Percentiles rank a stretch among this genome's conserved stretches.
phyloP scores from a whole-genome alignment of 2,329 filamentous ascomycete genomes.

The Leptographium radiaticola region DNA sequence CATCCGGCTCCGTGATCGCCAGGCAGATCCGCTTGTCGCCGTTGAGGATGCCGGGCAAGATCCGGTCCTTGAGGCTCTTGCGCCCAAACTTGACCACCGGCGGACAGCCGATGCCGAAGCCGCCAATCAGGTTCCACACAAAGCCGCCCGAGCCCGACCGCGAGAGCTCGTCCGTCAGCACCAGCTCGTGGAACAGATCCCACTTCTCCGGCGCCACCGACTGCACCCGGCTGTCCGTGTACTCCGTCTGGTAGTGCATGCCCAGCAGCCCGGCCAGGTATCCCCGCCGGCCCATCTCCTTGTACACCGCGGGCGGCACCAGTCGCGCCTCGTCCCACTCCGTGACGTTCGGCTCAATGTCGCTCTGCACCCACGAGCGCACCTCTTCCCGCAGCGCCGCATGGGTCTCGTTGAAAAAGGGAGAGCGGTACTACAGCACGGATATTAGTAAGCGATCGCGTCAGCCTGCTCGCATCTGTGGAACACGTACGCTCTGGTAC shows the following conservation, averaged over 20 bases:
- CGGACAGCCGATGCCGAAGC: slow-evolving; percentile 90
- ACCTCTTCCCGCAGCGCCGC: slow-evolving; percentile 82
- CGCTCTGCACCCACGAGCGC: slow-evolving; percentile 79
- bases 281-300: slow-evolving; percentile 84
- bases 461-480: not conserved
- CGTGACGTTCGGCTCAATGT: slow-evolving; percentile 79
- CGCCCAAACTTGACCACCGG: slow-evolving; percentile 87
- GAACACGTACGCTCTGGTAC: slow-evolving; percentile 71
- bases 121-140: slow-evolving; percentile 93
- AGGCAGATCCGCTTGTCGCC: slow-evolving; percentile 97
- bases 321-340: slow-evolving; percentile 96
- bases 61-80: slow-evolving; percentile 71
- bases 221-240: slow-evolving; percentile 58
- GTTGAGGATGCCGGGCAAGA: slow-evolving; percentile 74
- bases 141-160: slow-evolving; percentile 81
- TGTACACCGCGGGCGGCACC: slow-evolving; percentile 82
- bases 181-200: slow-evolving; percentile 97
- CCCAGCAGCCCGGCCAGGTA: slow-evolving; percentile 90
- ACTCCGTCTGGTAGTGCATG: slow-evolving; percentile 64
- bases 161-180: slow-evolving; percentile 88
- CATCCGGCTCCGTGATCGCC: slow-evolving; percentile 93
- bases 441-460: too few relatives aligned
- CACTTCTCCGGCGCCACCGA: slow-evolving; percentile 78
- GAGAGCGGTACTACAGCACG: slow-evolving; percentile 71
- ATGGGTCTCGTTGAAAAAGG: slow-evolving; percentile 93